phyloP scores from a whole-genome alignment of 2,329 filamentous ascomycete species.

The Aspergillus bombycis region DNA sequence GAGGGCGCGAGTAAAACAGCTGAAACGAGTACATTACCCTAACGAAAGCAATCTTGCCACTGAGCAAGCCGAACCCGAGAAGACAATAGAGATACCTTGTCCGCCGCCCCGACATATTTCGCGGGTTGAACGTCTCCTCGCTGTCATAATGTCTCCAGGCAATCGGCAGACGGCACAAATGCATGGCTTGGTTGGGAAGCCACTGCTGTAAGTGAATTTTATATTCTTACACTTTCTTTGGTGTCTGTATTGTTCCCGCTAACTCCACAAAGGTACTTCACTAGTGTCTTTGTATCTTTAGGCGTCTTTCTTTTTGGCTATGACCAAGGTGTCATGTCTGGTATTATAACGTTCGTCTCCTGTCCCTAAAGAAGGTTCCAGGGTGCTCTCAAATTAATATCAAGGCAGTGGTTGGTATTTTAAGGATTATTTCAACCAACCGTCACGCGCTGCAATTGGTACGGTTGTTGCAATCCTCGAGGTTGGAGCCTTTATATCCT shows the following conservation, averaged over 20 bases:
- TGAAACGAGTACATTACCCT: conserved; percentile 73
- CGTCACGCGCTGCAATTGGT: conserved; percentile 82
- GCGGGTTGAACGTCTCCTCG: conserved; percentile 70
- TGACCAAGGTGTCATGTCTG: conserved; percentile 68
- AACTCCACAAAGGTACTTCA: conserved; percentile 73
- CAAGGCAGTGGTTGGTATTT: conserved; percentile 75
- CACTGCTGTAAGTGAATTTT: conserved; percentile 73
- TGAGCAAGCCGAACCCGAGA: conserved; percentile 39
- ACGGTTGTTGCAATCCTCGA: conserved; percentile 98
- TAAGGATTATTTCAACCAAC: conserved; percentile 88
- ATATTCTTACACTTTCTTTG: conserved; percentile 9
- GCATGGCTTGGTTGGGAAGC: conserved; percentile 93
- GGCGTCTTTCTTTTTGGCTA: conserved; percentile 69
- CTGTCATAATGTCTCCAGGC: conserved; percentile 80
- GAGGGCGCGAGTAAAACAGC: conserved; percentile 44
- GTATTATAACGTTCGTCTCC: conserved; percentile 65
- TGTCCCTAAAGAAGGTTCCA: not conserved
- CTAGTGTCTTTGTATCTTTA: conserved; percentile 73
- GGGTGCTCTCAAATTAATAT: conserved; percentile 18
- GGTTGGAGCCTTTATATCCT: conserved; percentile 88
- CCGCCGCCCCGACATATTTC: conserved; percentile 66
- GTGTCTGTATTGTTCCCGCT: conserved; percentile 17
- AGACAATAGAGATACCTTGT: conserved; percentile 72
- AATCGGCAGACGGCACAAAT: conserved; percentile 69
- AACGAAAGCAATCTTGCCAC: conserved; percentile 46